phyloP scores from a whole-genome alignment of 2,329 filamentous ascomycete genomes.

The Ophiostoma sp. region DNA sequence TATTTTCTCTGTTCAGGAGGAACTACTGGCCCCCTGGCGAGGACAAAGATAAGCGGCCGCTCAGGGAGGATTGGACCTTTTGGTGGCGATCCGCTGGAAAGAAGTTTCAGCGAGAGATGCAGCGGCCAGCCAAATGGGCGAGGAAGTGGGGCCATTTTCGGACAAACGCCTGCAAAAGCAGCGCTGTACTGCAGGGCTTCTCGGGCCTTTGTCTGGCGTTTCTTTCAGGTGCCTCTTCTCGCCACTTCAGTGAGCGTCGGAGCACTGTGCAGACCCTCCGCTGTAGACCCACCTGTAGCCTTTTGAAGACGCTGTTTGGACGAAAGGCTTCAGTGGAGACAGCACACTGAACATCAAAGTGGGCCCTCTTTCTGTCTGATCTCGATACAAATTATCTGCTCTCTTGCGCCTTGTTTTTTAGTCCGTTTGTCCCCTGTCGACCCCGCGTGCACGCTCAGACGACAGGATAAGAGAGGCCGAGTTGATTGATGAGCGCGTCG shows the following conservation, averaged over 20 bases:
- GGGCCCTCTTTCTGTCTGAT: not conserved
- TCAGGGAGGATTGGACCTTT: not conserved
- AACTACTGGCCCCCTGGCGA: not conserved
- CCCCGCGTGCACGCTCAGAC: not conserved
- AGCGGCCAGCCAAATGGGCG: slow-evolving; percentile 19
- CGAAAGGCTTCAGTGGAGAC: not conserved
- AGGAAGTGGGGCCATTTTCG: slow-evolving; percentile 14
- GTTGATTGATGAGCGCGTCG: not conserved
- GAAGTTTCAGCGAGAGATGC: slow-evolving; percentile 30
- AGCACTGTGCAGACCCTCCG: slow-evolving; percentile 7
- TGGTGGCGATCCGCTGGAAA: not conserved
- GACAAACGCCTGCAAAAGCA: slow-evolving; percentile 18
- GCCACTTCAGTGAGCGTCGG: not conserved
- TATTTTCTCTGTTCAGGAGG: not conserved
- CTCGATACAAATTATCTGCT: not conserved
- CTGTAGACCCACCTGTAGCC: not conserved
- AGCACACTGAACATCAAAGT: not conserved
- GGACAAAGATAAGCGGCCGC: not conserved
- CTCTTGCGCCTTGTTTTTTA: not conserved
- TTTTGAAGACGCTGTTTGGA: not conserved
- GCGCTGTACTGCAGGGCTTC: not conserved
- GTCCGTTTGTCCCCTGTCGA: not conserved
- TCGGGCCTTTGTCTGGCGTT: not conserved
- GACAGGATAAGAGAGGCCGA: not conserved
- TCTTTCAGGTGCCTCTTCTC: slow-evolving; percentile 1